Evolutionary conservation across 2,329 filamentous ascomycete genomes (phyloP).

Genomic region (Sporothrix brasiliensis): DNA sequence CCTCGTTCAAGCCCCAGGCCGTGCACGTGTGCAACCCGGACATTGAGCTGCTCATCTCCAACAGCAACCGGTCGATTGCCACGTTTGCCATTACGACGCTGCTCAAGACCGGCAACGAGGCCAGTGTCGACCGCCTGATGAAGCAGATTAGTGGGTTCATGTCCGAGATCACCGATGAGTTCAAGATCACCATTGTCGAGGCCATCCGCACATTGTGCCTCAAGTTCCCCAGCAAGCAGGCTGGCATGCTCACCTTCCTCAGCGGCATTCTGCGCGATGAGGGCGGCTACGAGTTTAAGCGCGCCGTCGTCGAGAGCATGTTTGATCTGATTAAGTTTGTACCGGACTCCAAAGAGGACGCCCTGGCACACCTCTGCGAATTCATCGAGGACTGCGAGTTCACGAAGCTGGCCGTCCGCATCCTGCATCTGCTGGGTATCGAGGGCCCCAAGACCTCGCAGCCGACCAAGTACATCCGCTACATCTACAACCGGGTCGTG

Average conservation of each 20-base stretch:
- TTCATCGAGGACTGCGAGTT: constrained; percentile 99
- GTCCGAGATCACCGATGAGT: constrained; percentile 98
- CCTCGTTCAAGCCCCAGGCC: constrained; percentile 91
- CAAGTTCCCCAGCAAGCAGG: constrained; percentile 98
- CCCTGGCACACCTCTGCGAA: constrained; percentile 92
- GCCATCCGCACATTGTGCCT: constrained; percentile 94
- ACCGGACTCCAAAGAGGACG: constrained; percentile 78
- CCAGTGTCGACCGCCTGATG: constrained; percentile 94
- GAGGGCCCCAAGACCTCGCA: constrained; percentile 95
- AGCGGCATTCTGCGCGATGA: constrained; percentile 96
- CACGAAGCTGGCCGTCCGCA: constrained; percentile 93
- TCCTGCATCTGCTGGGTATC: constrained; percentile 88
- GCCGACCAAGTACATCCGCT: constrained; percentile 97
- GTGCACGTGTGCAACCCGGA: constrained; percentile 95
- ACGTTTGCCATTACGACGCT: constrained; percentile 98
- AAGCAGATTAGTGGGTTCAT: constrained; percentile 98
- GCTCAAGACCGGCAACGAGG: constrained; percentile 97
- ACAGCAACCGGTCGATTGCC: constrained; percentile 94
- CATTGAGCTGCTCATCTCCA: constrained; percentile 94
- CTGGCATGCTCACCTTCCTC: constrained; percentile 95
- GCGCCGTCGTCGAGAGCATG: constrained; percentile 96
- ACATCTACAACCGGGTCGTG: constrained; percentile 98
- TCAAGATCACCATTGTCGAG: constrained; percentile 99
- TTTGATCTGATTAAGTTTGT: constrained; percentile 99
- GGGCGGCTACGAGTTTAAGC: constrained; percentile 98